Base-by-base conservation (phyloP, 345 rosid genomes). In the Citrus maxima region DNA sequence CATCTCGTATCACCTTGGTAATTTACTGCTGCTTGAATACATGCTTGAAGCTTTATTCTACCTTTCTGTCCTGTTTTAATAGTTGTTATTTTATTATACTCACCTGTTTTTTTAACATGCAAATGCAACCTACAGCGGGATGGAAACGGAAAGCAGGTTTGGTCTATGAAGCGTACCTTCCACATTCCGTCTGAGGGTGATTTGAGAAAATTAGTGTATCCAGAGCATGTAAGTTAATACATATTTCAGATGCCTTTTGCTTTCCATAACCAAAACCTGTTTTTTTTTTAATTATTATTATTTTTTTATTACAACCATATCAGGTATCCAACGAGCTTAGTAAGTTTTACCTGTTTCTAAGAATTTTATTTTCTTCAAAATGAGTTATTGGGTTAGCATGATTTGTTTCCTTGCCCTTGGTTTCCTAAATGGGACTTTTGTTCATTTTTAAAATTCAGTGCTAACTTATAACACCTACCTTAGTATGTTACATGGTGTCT, bases 121-220 rank as follows among this genome's bases (percentile, higher is more conserved):
- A 72, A 77, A 61, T 88, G 80, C 70, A 79, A 80, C 56, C 71
- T 79, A 77, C 85, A 95, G 99, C 91, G 89, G 81, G 95, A 89
- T 84, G 86, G 84, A 78, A 82, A 78, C 85, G 99, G 97, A 81
- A 85, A 84, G 67, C 84, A 80, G 79, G 85, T 84, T 70, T 94
- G 97, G 97, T 85, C 68, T 80, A 92, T 76, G 95, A 94, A 85
- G 82, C 82, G 78, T 37, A 93, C 90, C 59, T 90, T 88, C 71
- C 82, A 79, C 76, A 83, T 89, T 84, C 97, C 99, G 71, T 75
- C 97, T 61, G 98, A 96, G 84, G 93, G 91, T 82, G 95, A 88
- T 56, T 82, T 92, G 84, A 90, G 93, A 81, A 94, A 90, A 83
- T 62, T 92, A 79, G 97, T 89, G 80, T 85, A 87, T 67, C 97